Evolutionary conservation across 352 stramenopile species (phyloP), one percentile per base, ranked within the genome.

Genomic region (Phytophthora brassicae): DNA sequence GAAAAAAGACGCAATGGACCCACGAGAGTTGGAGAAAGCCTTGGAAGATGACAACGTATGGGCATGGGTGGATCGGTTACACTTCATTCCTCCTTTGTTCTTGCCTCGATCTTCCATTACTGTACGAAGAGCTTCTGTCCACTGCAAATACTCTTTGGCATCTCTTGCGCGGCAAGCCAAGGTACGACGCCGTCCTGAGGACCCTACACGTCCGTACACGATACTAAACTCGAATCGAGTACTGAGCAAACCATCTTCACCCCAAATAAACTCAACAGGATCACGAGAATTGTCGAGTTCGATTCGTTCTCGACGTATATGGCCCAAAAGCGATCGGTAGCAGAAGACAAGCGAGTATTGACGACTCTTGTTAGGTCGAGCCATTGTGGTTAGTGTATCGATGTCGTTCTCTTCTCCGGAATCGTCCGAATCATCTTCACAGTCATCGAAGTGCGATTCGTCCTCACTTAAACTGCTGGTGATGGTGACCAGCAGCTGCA

Each of bases 151-250:
- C 6, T 76, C 64, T 16, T 65, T 68, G 13, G 64, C 64, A 58
- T 73, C 58, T 41, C 51, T 60, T 4, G 68, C 60, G 4, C 68
- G 68, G 36, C 58, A 73, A 19, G 51, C 68, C 7, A 74, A 50
- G 4, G 56, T 67, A 13, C 44, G 60, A 1, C 66, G 66, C 2
- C 55, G 66, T 42, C 56, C 50, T 17, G 52, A 58, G 2, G 46
- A 16, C 8, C 58, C 41, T 22, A 52, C 46, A 49, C 39, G 56
- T 1, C 55, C 66, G 20, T 72, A 70, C 29, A 70, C 36, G 29
- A 76, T 36, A 13, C 51, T 73, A 57, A 76, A 76, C 28, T 76
- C 68, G 52, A 76, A 73, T 47, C 64, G 50, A 19, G 64, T 68
- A 53, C 59, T 72, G 14, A 73, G 52, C 33, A 67, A 31, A 12